A percentile compares a stretch with the other conserved stretches of the same genome.
Conservation (phyloP, 2,329 filamentous ascomycete genomes). For the Escovopsis sp. region DNA sequence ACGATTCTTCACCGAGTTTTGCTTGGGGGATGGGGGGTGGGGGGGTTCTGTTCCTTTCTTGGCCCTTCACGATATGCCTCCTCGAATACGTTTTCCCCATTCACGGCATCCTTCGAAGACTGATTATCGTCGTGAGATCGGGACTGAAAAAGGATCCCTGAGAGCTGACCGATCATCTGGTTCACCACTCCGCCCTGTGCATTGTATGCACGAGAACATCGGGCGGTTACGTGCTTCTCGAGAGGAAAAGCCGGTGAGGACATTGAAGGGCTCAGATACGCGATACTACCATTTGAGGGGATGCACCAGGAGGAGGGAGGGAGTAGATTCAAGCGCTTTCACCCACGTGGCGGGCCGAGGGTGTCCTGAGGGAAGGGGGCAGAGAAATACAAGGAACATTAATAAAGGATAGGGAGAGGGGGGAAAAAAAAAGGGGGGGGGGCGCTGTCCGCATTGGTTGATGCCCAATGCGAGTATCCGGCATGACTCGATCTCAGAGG, state of each 20-base stretch:
- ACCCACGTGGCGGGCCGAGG: constrained; percentile 5
- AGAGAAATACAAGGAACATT: neutral
- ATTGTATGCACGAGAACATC: neutral
- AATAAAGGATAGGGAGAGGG: neutral
- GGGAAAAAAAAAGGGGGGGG: neutral
- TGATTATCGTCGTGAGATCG: neutral
- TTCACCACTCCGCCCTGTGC: neutral
- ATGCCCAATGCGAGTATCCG: constrained; percentile 5
- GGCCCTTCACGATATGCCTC: too few species aligned
- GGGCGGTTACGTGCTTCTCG: neutral
- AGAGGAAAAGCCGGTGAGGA: neutral
- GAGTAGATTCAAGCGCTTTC: neutral
- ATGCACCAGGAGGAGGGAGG: neutral
- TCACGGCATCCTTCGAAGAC: too few species aligned
- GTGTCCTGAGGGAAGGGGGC: neutral
- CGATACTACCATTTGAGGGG: neutral
- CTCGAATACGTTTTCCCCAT: too few species aligned
- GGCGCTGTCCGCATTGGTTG: constrained; percentile 5
- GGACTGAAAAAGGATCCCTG: neutral
- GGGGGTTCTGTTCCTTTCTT: too few species aligned
- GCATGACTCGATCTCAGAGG: constrained; percentile 4
- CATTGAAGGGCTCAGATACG: neutral
- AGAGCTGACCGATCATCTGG: too few species aligned
- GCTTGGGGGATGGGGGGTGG: too few species aligned
- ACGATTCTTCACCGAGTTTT: too few species aligned